Evolutionary conservation across 108 stramenopile species (phyloP).

Genomic region (Nannochloropsis salina): DNA sequence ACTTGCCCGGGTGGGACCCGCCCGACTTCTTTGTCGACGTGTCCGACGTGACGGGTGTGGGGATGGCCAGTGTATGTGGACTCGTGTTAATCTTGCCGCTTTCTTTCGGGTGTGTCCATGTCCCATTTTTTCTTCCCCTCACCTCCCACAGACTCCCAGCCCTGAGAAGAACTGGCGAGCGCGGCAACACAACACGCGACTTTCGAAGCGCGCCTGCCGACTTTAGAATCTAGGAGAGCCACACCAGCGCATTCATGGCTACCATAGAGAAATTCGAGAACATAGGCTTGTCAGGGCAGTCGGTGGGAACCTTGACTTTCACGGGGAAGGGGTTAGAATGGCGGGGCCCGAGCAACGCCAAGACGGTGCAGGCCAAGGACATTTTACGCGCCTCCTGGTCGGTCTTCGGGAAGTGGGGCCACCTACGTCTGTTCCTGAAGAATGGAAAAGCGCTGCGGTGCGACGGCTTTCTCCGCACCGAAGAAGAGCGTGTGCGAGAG

Average conservation of each 20-base stretch:
- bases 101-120: too few species aligned
- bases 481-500: neutral
- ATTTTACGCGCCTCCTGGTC: constrained; percentile 35
- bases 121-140: too few species aligned
- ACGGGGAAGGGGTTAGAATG: neutral
- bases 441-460: constrained; percentile 14
- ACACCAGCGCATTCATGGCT: neutral
- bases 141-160: too few species aligned
- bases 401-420: constrained; percentile 42
- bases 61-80: too few species aligned
- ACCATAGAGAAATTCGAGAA: constrained; percentile 13
- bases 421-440: constrained; percentile 47
- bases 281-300: neutral
- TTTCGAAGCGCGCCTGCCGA: too few species aligned
- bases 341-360: constrained; percentile 26
- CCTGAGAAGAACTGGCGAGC: too few species aligned
- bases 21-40: too few species aligned
- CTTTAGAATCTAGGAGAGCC: too few species aligned
- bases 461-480: constrained; percentile 4
- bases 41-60: too few species aligned
- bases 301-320: neutral
- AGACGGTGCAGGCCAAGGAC: constrained; percentile 39
- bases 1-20: too few species aligned
- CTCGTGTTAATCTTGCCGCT: too few species aligned
- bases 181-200: too few species aligned